A percentile compares a stretch with the other conserved stretches of the same genome.
These are phyloP conservation scores for Aechmea fasciata DNA, from an alignment of 176 grass and related monocot genomes.

Conservation along the genomic window DNA sequence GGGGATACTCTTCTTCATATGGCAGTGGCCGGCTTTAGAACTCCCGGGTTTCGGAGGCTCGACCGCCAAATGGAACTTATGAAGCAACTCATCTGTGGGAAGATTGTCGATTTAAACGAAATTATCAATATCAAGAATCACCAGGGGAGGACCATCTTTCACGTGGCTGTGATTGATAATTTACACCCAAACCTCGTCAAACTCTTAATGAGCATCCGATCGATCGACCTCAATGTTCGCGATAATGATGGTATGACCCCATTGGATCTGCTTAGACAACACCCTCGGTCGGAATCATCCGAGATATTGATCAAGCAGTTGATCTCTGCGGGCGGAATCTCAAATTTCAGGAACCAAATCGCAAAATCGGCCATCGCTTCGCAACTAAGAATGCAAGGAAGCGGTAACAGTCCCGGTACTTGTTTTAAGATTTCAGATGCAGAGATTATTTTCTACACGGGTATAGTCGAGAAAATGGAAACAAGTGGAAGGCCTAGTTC, in stretches of 20 bases:
- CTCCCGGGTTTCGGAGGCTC: constrained; percentile 69
- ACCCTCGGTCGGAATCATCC: constrained; percentile 50
- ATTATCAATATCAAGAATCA: constrained; percentile 75
- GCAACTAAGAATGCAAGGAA: constrained; percentile 65
- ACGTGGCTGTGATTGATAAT: constrained; percentile 69
- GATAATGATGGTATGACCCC: constrained; percentile 68
- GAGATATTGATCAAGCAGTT: constrained; percentile 77
- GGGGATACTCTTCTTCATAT: constrained; percentile 89
- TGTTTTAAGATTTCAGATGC: constrained; percentile 76
- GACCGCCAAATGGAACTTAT: constrained; percentile 78
- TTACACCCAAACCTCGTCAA: constrained; percentile 64
- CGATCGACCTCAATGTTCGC: constrained; percentile 56
- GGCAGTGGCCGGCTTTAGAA: constrained; percentile 79
- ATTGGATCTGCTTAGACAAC: constrained; percentile 57
- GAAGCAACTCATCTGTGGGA: constrained; percentile 45
- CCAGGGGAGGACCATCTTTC: constrained; percentile 63
- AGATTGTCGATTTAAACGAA: constrained; percentile 27
- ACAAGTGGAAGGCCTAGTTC: constrained; percentile 49
- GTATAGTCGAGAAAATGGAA: constrained; percentile 23
- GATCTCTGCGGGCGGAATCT: constrained; percentile 63
- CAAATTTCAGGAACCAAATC: constrained; percentile 46
- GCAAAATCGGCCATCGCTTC: constrained; percentile 48
- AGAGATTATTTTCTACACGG: constrained; percentile 71
- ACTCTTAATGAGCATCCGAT: constrained; percentile 48
- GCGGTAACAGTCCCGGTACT: constrained; percentile 61